Evolutionary conservation across 2,329 filamentous ascomycete species (phyloP), one percentile per base, ranked within the genome.

Genomic region (Lecanicillium sp.): DNA sequence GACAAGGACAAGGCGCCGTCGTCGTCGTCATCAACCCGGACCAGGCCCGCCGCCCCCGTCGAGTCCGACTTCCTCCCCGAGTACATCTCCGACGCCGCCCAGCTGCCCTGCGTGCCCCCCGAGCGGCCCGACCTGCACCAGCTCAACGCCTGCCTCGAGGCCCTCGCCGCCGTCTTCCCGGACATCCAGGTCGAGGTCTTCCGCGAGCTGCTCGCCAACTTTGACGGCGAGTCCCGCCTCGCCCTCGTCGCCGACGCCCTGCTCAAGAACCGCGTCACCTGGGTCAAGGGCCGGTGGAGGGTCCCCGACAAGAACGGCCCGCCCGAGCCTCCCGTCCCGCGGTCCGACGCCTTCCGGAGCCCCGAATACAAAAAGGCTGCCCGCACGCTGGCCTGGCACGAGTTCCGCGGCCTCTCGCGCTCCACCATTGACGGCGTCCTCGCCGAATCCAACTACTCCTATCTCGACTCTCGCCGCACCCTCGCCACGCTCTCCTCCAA

Each of bases 131-230:
- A 88, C 57, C 72, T 90, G 20, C 73, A 78, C 55, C 79, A 84
- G 50, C 74, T 91, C 41, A 91, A 91, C 67, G 71, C 72, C 43
- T 77, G 81, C 56, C 78, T 93, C 53, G 77, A 79, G 51, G 79
- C 76, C 11, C 76, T 93, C 36, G 79, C 81, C 19, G 79, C 79
- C 40, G 75, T 90, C 8, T 93, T 93, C 55, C 87, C 87, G 23
- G 81, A 90, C 64, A 73, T 90, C n/a, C 84, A 89, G 64, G 74
- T 87, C 51, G 86, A 90, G 56, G 87, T 90, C 15, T 88, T 93
- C 60, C 79, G 87, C 37, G 87, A 91, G 69, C 86, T 93, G 78
- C 78, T 93, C 41, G 68, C 75, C 32, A 85, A 74, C 58, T 85
- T 90, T 60, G 84, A 84, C 58, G 81, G 83, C 57, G 85, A 90